A percentile compares a stretch with the other conserved stretches of the same genome.
Evolutionary conservation across 1,139 yeast species (phyloP).

Genomic region (Protomyces inouyei): DNA sequence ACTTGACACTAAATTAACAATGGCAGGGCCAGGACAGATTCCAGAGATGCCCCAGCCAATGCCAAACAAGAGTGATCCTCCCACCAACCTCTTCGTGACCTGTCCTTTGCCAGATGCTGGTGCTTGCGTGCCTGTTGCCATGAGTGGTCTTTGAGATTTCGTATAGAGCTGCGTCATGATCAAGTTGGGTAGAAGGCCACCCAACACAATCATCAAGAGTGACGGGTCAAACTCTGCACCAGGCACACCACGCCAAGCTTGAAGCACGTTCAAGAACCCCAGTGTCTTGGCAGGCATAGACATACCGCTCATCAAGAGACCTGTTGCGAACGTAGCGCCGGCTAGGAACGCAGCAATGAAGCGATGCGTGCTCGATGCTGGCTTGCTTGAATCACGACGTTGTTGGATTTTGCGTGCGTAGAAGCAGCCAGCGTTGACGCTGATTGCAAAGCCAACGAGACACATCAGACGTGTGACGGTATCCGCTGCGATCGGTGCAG

Average conservation of each 20-base stretch:
- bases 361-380: constrained; percentile 31
- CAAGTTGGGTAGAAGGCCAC: constrained; percentile 46
- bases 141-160: background rate
- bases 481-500: constrained; percentile 27
- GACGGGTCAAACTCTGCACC: constrained; percentile 46
- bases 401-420: background rate
- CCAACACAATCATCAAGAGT: constrained; percentile 43
- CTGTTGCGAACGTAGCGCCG: constrained; percentile 47
- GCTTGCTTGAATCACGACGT: background rate
- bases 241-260: constrained; percentile 29
- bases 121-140: constrained; percentile 35
- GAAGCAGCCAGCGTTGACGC: background rate
- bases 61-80: constrained; percentile 46
- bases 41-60: constrained; percentile 50
- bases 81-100: constrained; percentile 37
- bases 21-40: constrained; percentile 49
- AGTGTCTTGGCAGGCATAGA: constrained; percentile 44
- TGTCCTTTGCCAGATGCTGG: constrained; percentile 35
- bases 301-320: constrained; percentile 48
- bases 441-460: constrained; percentile 10
- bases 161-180: constrained; percentile 32
- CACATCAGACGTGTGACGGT: background rate
- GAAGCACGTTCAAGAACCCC: constrained; percentile 45
- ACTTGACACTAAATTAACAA: constrained; percentile 31
- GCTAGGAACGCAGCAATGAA: constrained; percentile 38